A percentile compares a stretch with the other conserved stretches of the same genome.
phyloP scores from a whole-genome alignment of 768 basidiomycete species.

The Terana coerulea region DNA sequence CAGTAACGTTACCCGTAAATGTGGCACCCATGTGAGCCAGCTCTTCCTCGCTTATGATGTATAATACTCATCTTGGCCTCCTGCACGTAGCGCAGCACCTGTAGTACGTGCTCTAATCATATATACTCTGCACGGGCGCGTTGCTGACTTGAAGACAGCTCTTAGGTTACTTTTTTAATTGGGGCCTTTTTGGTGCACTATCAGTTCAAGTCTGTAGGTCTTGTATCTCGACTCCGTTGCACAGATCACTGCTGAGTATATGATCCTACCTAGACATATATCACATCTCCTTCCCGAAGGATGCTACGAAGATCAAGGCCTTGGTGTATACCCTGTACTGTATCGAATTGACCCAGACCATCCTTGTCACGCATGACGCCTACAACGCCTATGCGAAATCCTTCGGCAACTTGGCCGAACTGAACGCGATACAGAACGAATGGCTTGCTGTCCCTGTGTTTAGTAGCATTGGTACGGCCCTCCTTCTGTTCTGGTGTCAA shows the following conservation, averaged over 20 bases:
- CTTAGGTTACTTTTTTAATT: constrained; percentile 22
- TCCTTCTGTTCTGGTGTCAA: background rate
- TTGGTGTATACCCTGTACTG: constrained; percentile 13
- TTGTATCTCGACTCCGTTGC: background rate
- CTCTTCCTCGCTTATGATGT: too few species aligned
- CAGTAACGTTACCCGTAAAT: background rate
- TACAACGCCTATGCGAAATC: constrained; percentile 24
- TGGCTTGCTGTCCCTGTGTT: background rate
- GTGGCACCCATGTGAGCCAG: background rate
- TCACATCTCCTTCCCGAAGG: constrained; percentile 15
- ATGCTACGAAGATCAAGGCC: constrained; percentile 1
- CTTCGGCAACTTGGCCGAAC: constrained; percentile 18
- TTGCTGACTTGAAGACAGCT: constrained; percentile 1
- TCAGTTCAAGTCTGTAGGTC: constrained; percentile 18
- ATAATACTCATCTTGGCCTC: too few species aligned
- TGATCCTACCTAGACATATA: constrained; percentile 12
- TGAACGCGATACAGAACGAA: background rate
- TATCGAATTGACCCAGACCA: constrained; percentile 14
- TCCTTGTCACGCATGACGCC: constrained; percentile 20
- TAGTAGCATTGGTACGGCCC: constrained; percentile 1
- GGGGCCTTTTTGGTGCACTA: constrained; percentile 16
- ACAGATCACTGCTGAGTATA: background rate
- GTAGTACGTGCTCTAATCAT: too few species aligned
- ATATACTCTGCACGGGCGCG: background rate
- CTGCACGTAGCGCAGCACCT: background rate